These are phyloP conservation scores for Picea sitchensis DNA, from an alignment of 75 land plant species.

Conservation along the genomic window DNA sequence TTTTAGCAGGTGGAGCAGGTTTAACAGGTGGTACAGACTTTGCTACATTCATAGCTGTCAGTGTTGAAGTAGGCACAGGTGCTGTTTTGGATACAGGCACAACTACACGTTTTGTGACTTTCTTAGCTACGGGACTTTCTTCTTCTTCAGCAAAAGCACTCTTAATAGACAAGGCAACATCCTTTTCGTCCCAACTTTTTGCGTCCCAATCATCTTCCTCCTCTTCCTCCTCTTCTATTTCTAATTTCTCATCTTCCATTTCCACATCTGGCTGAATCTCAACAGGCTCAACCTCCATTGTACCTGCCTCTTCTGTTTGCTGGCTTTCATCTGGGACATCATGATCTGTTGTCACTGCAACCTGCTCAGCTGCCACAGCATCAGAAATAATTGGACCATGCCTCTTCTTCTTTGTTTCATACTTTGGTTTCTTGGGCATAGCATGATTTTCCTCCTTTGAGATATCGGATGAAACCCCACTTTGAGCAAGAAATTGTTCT, in stretches of 20 bases:
- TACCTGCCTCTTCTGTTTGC: constrained; percentile 25
- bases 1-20: not conserved
- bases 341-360: not conserved
- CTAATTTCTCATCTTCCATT: constrained; percentile 32
- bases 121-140: constrained; percentile 19
- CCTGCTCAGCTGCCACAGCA: constrained; percentile 31
- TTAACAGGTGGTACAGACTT: constrained; percentile 4
- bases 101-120: constrained; percentile 17
- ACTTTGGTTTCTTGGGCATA: constrained; percentile 67
- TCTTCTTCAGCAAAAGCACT: constrained; percentile 93
- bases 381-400: constrained; percentile 26
- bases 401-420: constrained; percentile 67
- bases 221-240: constrained; percentile 51
- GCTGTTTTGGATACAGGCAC: constrained; percentile 18
- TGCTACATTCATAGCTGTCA: constrained; percentile 14
- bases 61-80: constrained; percentile 8
- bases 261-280: constrained; percentile 16
- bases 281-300: constrained; percentile 11
- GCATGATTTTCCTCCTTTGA: constrained; percentile 23
- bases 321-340: constrained; percentile 20
- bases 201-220: constrained; percentile 98
- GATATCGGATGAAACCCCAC: constrained; percentile 18
- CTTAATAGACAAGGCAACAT: constrained; percentile 54
- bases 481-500: constrained; percentile 71
- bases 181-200: constrained; percentile 90